These are phyloP conservation scores for Alternaria panax DNA, from an alignment of 2,329 filamentous ascomycete genomes.

Conservation along the genomic window DNA sequence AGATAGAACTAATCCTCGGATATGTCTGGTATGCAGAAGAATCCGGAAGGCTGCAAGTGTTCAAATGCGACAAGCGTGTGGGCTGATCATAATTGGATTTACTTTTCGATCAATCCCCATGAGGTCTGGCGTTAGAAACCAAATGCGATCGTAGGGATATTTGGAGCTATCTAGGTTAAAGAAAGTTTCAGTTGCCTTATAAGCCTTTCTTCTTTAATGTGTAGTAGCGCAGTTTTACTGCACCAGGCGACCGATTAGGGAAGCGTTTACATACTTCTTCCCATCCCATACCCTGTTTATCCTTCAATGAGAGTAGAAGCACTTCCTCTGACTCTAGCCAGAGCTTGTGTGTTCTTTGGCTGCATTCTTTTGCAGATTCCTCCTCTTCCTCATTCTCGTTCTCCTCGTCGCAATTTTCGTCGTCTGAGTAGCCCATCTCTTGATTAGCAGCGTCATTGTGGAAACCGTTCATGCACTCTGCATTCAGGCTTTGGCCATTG, in stretches of 20 bases:
- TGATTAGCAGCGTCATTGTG: constrained; percentile 14
- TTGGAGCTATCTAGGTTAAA: not conserved
- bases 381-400: constrained; percentile 18
- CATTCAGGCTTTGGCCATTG: constrained; percentile 14
- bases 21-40: too few relatives aligned
- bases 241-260: constrained; percentile 9
- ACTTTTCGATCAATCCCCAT: too few relatives aligned
- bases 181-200: not conserved
- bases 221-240: constrained; percentile 21
- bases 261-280: constrained; percentile 23
- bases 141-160: not conserved
- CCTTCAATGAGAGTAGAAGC: constrained; percentile 19
- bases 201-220: constrained; percentile 13
- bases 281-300: constrained; percentile 19
- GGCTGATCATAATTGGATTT: too few relatives aligned
- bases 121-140: not conserved
- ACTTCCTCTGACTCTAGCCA: constrained; percentile 19
- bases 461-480: constrained; percentile 14
- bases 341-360: constrained; percentile 10
- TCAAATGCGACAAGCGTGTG: too few relatives aligned
- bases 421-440: constrained; percentile 12
- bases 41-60: too few relatives aligned
- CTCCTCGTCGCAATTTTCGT: constrained; percentile 17
- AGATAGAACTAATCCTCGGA: too few relatives aligned
- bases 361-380: constrained; percentile 12